Base-by-base conservation (phyloP, 1,284 basidiomycete species). In the Athelia sp. region DNA sequence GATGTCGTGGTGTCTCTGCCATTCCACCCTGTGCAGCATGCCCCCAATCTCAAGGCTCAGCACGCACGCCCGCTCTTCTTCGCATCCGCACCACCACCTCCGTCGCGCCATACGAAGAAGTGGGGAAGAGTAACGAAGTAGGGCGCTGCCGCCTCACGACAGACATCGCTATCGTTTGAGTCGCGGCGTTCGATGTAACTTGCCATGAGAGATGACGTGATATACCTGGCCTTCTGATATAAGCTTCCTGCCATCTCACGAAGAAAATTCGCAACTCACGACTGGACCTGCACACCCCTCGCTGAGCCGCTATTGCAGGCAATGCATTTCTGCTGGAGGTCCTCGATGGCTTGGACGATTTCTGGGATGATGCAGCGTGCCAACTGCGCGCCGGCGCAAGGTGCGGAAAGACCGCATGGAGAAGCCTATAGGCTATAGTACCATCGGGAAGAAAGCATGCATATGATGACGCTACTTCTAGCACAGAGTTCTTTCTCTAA, bases 231-330 rank as follows among this genome's bases (percentile, higher is more conserved):
- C n/a, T n/a, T n/a, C n/a, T n/a, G n/a, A n/a, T n/a, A n/a, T n/a
- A n/a, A n/a, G n/a, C n/a, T n/a, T n/a, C n/a, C n/a, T n/a, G n/a
- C n/a, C n/a, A n/a, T n/a, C n/a, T n/a, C 26, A 29, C 13, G 26
- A 13, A 29, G 26, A 13, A 13, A 29, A 29, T 6, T 4, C 17
- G 15, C 15, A 8, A 81, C 90, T 66, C 59, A 94, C 92, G 90
- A 92, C 92, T 92, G 94, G 44, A 94, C 89, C 64, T 94, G 90
- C 4, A 93, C 85, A 2, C 92, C 90, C 6, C 90, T 90, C 56
- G 89, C 87, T 34, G 78, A 78, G 54, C 92, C 89, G 50, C 77
- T 81, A 43, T 85, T 82, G 70, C 89, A 93, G 60, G 94, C 81
- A 48, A 90, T 84, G 57, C 88, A 92, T 69, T 76, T 80, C 63